Evolutionary conservation across 1,284 basidiomycete genomes (phyloP).

Genomic region (Taiwanofungus camphoratus): DNA sequence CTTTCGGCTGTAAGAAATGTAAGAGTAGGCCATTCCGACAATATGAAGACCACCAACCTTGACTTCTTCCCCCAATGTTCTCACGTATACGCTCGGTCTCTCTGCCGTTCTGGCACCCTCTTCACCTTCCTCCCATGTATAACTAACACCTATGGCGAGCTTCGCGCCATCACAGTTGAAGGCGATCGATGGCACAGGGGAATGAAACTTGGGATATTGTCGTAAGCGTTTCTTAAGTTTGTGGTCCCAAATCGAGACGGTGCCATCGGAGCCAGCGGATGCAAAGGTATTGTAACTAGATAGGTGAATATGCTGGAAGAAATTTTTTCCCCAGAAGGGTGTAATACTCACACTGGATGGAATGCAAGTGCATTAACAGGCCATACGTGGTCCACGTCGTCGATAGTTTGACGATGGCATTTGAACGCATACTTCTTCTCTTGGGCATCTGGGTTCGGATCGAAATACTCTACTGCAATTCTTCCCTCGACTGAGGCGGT

Average conservation of each 20-base stretch:
- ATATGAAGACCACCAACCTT: slow-evolving; percentile 36
- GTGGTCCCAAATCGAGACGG: slow-evolving; percentile 95
- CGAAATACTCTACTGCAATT: slow-evolving; percentile 97
- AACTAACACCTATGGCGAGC: slow-evolving; percentile 78
- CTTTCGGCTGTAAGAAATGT: slow-evolving; percentile 22
- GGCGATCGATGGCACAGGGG: slow-evolving; percentile 66
- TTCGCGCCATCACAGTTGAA: slow-evolving; percentile 83
- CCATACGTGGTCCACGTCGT: slow-evolving; percentile 97
- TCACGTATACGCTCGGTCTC: slow-evolving; percentile 31
- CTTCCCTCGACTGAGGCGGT: slow-evolving; percentile 93
- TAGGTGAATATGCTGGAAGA: not conserved
- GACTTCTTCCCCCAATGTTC: slow-evolving; percentile 44
- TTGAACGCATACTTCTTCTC: slow-evolving; percentile 98
- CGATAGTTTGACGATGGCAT: slow-evolving; percentile 87
- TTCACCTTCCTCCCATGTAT: slow-evolving; percentile 85
- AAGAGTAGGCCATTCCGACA: not conserved
- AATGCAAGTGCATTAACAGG: slow-evolving; percentile 95
- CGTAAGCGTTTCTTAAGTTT: slow-evolving; percentile 92
- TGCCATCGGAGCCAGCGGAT: slow-evolving; percentile 88
- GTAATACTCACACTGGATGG: slow-evolving; percentile 67
- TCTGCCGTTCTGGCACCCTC: slow-evolving; percentile 50
- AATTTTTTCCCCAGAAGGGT: slow-evolving; percentile 3
- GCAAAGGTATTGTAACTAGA: slow-evolving; percentile 89
- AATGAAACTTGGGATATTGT: slow-evolving; percentile 78
- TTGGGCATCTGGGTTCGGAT: slow-evolving; percentile 71